These are phyloP conservation scores for Epichloe baconii DNA, from an alignment of 2,329 filamentous ascomycete species.

Conservation along the genomic window DNA sequence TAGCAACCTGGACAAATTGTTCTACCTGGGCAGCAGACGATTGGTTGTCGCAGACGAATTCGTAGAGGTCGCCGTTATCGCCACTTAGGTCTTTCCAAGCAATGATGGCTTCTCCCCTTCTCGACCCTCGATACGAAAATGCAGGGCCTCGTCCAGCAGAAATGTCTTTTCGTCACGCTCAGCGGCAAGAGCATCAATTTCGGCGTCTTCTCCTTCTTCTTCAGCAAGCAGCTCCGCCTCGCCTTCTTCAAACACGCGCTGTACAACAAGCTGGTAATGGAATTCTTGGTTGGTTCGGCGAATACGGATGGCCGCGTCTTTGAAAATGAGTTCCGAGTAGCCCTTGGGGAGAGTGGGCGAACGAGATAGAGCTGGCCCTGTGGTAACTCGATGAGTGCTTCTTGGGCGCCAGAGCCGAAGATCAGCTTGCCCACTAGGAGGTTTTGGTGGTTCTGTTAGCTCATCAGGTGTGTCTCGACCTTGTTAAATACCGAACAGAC, in stretches of 20 bases:
- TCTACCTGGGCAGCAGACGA: slow-evolving; percentile 58
- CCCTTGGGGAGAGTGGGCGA: slow-evolving; percentile 87
- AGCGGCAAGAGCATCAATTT: slow-evolving; percentile 55
- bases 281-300: slow-evolving; percentile 88
- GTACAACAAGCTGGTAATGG: slow-evolving; percentile 93
- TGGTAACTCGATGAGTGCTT: slow-evolving; percentile 85
- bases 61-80: slow-evolving; percentile 88
- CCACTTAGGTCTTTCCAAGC: slow-evolving; percentile 94
- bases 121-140: slow-evolving; percentile 73
- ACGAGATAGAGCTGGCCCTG: slow-evolving; percentile 97
- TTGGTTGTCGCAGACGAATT: slow-evolving; percentile 83
- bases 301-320: slow-evolving; percentile 85
- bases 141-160: slow-evolving; percentile 80
- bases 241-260: slow-evolving; percentile 93
- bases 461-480: not conserved
- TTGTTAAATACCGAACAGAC: not conserved
- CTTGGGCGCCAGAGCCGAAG: slow-evolving; percentile 76
- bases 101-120: slow-evolving; percentile 74
- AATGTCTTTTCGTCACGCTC: slow-evolving; percentile 98
- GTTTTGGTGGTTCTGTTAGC: not conserved
- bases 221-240: slow-evolving; percentile 86
- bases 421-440: slow-evolving; percentile 73
- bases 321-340: slow-evolving; percentile 98
- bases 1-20: slow-evolving; percentile 68
- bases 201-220: slow-evolving; percentile 74